A percentile compares a stretch with the other conserved stretches of the same genome.
phyloP scores from a whole-genome alignment of 1,139 yeast genomes.

The Hyphopichia burtonii region DNA sequence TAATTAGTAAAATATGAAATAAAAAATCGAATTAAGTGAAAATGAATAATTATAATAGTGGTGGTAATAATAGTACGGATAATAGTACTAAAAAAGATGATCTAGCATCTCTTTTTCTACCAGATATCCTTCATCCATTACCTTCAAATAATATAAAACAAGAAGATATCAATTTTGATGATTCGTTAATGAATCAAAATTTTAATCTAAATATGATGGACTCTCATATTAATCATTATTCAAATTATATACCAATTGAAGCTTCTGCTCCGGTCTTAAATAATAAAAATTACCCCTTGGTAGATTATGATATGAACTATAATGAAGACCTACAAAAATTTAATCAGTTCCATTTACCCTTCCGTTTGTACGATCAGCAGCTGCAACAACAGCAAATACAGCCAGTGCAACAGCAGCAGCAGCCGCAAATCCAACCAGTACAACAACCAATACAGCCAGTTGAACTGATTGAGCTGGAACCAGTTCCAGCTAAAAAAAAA shows the following conservation, averaged over 20 bases:
- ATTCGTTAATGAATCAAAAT: neutral
- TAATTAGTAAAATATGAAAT: too few relatives aligned
- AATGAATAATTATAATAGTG: too few relatives aligned
- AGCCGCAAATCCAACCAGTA: neutral
- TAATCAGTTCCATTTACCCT: neutral
- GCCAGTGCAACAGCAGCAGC: neutral
- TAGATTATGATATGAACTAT: neutral
- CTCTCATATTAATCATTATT: slow-evolving; percentile 13
- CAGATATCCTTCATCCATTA: slow-evolving; percentile 37
- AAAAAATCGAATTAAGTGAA: too few relatives aligned
- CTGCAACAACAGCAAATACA: neutral
- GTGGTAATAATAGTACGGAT: too few relatives aligned
- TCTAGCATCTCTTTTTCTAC: slow-evolving; percentile 42
- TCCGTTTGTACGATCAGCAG: neutral
- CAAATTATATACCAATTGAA: slow-evolving; percentile 17
- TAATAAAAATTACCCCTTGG: neutral
- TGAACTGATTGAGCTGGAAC: too few relatives aligned
- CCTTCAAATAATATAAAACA: slow-evolving; percentile 15
- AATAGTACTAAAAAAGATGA: slow-evolving; percentile 28
- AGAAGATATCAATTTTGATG: slow-evolving; percentile 14
- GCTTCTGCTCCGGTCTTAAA: slow-evolving; percentile 8
- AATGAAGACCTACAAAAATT: neutral
- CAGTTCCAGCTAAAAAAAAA: slow-evolving; percentile 10
- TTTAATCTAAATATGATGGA: neutral
- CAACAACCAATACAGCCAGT: neutral